A percentile compares a stretch with the other conserved stretches of the same genome.
Conservation (phyloP, 352 stramenopile genomes). For the Achlya hypogyna region DNA sequence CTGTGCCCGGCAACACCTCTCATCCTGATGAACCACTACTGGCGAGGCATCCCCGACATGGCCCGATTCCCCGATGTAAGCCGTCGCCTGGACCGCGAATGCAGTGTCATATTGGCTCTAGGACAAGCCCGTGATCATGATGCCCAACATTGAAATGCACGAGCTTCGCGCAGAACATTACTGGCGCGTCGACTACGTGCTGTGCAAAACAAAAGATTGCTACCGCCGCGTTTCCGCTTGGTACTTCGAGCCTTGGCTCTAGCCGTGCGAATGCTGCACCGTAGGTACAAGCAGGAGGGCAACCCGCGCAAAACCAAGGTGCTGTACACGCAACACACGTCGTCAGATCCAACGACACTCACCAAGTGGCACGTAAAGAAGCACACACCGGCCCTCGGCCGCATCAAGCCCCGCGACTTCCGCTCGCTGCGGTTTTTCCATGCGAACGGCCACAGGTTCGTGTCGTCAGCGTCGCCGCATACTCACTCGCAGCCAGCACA, state of each 20-base stretch:
- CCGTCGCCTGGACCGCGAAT: no score
- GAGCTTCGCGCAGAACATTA: conserved; percentile 38
- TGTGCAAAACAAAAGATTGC: conserved; percentile 54
- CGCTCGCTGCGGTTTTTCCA: not conserved
- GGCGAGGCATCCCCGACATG: conserved; percentile 22
- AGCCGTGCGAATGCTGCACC: not conserved
- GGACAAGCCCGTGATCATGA: conserved; percentile 27
- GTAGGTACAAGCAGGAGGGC: conserved; percentile 39
- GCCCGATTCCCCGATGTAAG: conserved; percentile 22
- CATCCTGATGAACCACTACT: conserved; percentile 58
- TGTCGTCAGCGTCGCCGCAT: not conserved
- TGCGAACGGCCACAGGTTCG: conserved; percentile 11
- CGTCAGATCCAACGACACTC: conserved; percentile 36
- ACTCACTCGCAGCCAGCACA: conserved; percentile 20
- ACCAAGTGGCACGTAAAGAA: conserved; percentile 19
- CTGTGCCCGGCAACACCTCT: conserved; percentile 39
- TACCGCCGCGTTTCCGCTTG: conserved; percentile 34
- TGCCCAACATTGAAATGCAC: conserved; percentile 41
- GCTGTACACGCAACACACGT: conserved; percentile 49
- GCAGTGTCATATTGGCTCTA: no score
- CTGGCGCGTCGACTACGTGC: conserved; percentile 38
- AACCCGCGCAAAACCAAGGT: conserved; percentile 41
- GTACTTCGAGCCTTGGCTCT: not conserved
- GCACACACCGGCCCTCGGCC: not conserved
- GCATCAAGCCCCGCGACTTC: conserved; percentile 5